Evolutionary conservation across 2,329 filamentous ascomycete genomes (phyloP), one percentile per base, ranked within the genome.

Genomic region (Fusarium subtropicale): DNA sequence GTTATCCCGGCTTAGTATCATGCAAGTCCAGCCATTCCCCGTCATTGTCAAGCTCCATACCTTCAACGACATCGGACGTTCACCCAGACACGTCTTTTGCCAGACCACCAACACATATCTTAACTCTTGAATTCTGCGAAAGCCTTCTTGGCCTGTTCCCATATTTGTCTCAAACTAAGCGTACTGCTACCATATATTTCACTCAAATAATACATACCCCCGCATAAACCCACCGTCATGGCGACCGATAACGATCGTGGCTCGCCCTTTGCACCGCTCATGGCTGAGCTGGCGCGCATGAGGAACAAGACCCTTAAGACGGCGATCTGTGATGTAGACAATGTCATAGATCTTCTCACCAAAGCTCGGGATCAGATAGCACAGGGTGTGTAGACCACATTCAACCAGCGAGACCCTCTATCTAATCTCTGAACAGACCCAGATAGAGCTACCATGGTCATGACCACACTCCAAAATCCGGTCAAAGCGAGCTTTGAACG

Each of bases 391-490:
- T 36, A 39, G 36, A 11, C 44, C 20, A 7, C 12, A 36, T 31
- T 51, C 46, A 26, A 31, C 44, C 48, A 28, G 30, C 52, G 15
- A 33, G 18, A 20, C 15, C 20, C 18, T 55, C 60, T 75, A 56
- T 55, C 62, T 76, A 56, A 74, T 68, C 33, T 45, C 30, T 33
- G 31, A 15, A 46, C 48, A 78, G 79, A 81, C 52, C 69, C 69
- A 33, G 80, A 81, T 54, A 72, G 76, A 12, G 88, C 90, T 68
- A 88, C 87, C 39, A 90, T 94, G 63, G 91, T 90, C 28, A 87
- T 98, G 73, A 91, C 92, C 31, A 94, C 91, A 77, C 87, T 97
- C 20, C 94, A 97, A 77, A 94, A 92, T 68, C 92, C 94, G 0
- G 85, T 97, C 59, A 96, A 94, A 76, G 85, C 90, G 53, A 89